Base-by-base conservation (phyloP, 148 eudicot genomes). In the Vaccinium macrocarpon region DNA sequence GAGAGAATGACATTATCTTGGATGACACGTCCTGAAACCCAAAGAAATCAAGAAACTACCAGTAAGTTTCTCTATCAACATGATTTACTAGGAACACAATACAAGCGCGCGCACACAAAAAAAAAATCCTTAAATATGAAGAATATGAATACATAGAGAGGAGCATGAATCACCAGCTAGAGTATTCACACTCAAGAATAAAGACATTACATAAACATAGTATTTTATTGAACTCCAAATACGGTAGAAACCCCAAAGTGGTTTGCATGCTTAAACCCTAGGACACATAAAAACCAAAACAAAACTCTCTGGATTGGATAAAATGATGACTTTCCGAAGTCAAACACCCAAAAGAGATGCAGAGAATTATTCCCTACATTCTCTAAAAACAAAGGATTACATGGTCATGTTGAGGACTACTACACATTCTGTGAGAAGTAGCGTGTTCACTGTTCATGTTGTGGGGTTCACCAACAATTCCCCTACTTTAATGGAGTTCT, bases 1-100 rank as follows among this genome's bases (percentile, higher is more conserved):
- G 95, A 87, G 99, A 91, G 84, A 96, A 91, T 71, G 99, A 90
- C 96, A 96, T 89, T 81, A 96, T 90, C 88, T 89, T 92, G 38
- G 92, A 92, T 12, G 95, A 86, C 77, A 96, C 95, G 64, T 96
- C 97, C 99, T 96, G 92, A 80, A 87, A 78, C 74, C 1, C 38
- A 78, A 46, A 42, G 16, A 56, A n/a, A 14, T 76, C 35, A 77
- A 77, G 59, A 51, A 77, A 51, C 73, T 18, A 1, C 18, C 29
- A 18, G 27, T 68, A 68, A 68, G 42, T 68, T 68, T 68, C 73
- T 27, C 42, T 68, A 68, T 27, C 73, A 68, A 68, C 73, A 68
- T 27, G 38, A 68, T 68, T 64, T 68, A 62, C 73, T 16, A 1
- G 16, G 42, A 64, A 68, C 25, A 68, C 38, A 68, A 68, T 27